Base-by-base conservation (phyloP, 352 stramenopile species). In the Blastocystis sp. region DNA sequence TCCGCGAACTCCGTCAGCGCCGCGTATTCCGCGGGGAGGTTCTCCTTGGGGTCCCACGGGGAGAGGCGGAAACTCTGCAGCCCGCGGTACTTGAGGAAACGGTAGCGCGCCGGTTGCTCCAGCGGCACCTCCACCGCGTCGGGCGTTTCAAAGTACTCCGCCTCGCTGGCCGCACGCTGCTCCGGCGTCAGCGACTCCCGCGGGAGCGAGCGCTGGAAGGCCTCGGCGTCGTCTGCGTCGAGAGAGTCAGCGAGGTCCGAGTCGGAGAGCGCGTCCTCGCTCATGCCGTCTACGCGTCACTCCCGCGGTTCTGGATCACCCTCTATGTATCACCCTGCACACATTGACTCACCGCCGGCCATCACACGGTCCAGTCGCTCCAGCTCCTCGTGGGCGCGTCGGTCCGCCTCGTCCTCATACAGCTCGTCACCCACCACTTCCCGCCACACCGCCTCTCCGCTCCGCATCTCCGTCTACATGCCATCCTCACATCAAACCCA, bases 1-100 rank as follows among this genome's bases (percentile, higher is more conserved):
- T 96, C 94, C 9, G 91, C 89, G 87, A 98, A 97, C 88, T 98
- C 93, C 89, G 97, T 98, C 34, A 99, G 90, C 4, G 93, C 92
- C 32, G 93, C 93, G 89, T 99, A 99, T 59, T 97, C 93, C 34
- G 92, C 91, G 29, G 96, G 96, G 7, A 99, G 92, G 87, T 94
- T 97, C 89, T 99, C 96, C 89, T 98, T 97, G 1, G 95, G 91
- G 87, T 99, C 94, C 96, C 96, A 99, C 65, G 91, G 88, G 78
- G 92, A 97, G 77, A 94, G 97, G 36, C 94, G 92, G 86, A 98
- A 96, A 61, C 90, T 96, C 89, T 97, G 97, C 59, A 99, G 90
- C 11, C 94, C 94, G 51, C 96, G 93, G 92, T 98, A 89, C 56
- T 92, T 87, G 24, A 91, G 91, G 88, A 96, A 96, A 36, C 93